Evolutionary conservation across 805 yeast genomes (phyloP).

Genomic region (Myxozyma monticola): DNA sequence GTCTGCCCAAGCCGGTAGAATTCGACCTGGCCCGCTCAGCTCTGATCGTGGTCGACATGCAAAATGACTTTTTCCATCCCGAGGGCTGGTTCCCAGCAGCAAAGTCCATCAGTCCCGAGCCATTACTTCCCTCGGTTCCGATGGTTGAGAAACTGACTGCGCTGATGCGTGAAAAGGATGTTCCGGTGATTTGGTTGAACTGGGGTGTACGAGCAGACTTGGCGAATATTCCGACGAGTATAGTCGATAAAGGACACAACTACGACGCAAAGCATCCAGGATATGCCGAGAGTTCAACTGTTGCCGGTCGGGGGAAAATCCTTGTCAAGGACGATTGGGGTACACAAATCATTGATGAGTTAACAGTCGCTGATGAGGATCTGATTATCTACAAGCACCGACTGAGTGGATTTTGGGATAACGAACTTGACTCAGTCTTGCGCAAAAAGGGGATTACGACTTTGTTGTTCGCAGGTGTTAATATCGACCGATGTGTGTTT

Average conservation of each 20-base stretch:
- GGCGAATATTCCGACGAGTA: constrained; percentile 20
- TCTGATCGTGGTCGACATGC: constrained; percentile 28
- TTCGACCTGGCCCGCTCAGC: no score
- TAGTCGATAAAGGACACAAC: constrained; percentile 14
- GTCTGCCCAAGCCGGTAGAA: no score
- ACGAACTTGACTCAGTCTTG: constrained; percentile 20
- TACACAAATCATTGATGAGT: constrained; percentile 16
- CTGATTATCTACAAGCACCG: constrained; percentile 23
- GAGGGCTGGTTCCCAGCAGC: constrained; percentile 28
- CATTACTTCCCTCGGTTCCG: constrained; percentile 12
- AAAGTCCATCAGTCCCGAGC: constrained; percentile 12
- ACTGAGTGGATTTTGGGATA: constrained; percentile 27
- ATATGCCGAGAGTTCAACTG: constrained; percentile 18
- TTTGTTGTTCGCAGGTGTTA: constrained; percentile 23
- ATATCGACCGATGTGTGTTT: constrained; percentile 27
- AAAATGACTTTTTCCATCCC: constrained; percentile 26
- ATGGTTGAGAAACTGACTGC: constrained; percentile 15
- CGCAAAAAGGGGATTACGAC: constrained; percentile 20
- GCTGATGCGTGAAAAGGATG: constrained; percentile 9
- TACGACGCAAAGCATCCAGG: constrained; percentile 23
- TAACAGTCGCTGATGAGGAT: constrained; percentile 18
- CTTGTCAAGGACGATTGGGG: constrained; percentile 27
- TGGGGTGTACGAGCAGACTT: constrained; percentile 27
- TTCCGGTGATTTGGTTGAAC: constrained; percentile 26
- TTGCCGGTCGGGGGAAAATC: constrained; percentile 16